Evolutionary conservation across 2,329 filamentous ascomycete genomes (phyloP).

Genomic region (Xylariaceae sp.): DNA sequence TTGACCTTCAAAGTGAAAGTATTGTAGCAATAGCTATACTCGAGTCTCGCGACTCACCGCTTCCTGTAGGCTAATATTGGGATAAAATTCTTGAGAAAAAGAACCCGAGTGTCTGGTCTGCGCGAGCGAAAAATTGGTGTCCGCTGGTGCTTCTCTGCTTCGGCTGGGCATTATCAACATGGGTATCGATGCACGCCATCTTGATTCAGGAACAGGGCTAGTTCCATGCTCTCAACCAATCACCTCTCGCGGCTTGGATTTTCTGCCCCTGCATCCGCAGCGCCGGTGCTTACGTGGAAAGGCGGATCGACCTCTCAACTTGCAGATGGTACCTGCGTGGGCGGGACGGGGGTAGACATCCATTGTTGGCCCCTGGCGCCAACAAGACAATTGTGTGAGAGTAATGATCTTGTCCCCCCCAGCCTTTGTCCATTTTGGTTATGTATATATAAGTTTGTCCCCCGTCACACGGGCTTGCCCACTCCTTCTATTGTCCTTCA

Average conservation of each 20-base stretch:
- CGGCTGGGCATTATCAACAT: slow-evolving; percentile 1
- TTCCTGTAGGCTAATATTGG: no score
- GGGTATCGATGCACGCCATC: slow-evolving; percentile 4
- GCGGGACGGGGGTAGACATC: neutral
- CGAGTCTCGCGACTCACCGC: no score
- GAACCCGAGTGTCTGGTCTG: no score
- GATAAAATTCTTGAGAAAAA: no score
- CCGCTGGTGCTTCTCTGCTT: no score
- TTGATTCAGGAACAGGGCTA: slow-evolving; percentile 19
- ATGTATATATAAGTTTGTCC: slow-evolving; percentile 22
- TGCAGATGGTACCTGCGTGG: neutral
- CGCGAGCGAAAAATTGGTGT: no score
- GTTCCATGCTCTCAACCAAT: slow-evolving; percentile 16
- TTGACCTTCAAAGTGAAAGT: no score
- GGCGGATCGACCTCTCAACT: no score
- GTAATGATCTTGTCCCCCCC: no score
- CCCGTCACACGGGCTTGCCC: slow-evolving; percentile 9
- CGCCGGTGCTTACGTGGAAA: slow-evolving; percentile 15
- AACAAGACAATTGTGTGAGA: no score
- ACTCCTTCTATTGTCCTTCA: slow-evolving; percentile 4
- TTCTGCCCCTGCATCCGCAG: slow-evolving; percentile 18
- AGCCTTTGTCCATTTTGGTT: slow-evolving; percentile 13
- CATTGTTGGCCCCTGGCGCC: slow-evolving; percentile 7
- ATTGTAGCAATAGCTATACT: no score
- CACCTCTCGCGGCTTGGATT: slow-evolving; percentile 9